Evolutionary conservation across 225 moss, liverwort and hornwort species (phyloP).

Genomic region (Polytrichum formosum): DNA sequence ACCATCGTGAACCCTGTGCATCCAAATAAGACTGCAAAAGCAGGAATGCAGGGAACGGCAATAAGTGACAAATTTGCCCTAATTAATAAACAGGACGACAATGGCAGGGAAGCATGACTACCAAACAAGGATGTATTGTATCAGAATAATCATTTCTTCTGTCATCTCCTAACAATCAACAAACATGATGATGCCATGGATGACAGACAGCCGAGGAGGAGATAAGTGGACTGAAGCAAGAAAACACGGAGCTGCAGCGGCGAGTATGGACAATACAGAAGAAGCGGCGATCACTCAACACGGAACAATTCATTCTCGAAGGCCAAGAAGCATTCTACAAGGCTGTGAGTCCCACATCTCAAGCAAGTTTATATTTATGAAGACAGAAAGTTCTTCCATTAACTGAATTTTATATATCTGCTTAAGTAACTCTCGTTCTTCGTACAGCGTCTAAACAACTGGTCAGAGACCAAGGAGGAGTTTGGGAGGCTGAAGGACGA

Average conservation of each 20-base stretch:
- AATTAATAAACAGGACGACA: not conserved
- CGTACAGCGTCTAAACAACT: conserved; percentile 54
- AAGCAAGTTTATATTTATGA: too few species aligned
- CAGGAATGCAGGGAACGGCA: not conserved
- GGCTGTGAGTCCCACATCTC: conserved; percentile 43
- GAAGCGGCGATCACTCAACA: conserved; percentile 47
- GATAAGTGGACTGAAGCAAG: conserved; percentile 31
- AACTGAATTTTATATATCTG: not conserved
- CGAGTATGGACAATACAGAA: conserved; percentile 53
- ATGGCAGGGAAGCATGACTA: not conserved
- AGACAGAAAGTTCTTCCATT: too few species aligned
- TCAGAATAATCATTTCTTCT: not conserved
- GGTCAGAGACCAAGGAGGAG: conserved; percentile 68
- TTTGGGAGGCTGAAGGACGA: conserved; percentile 42
- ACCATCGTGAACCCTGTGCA: not conserved
- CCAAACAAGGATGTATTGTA: not conserved
- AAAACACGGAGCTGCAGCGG: conserved; percentile 70
- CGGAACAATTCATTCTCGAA: conserved; percentile 70
- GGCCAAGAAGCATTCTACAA: conserved; percentile 74
- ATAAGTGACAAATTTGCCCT: too few species aligned
- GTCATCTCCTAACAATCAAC: not conserved
- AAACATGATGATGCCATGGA: not conserved
- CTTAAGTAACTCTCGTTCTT: not conserved
- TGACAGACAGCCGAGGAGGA: conserved; percentile 60
- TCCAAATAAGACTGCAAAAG: not conserved